These are phyloP conservation scores for Cryphonectria nitschkei DNA, from an alignment of 2,329 filamentous ascomycete genomes.

Conservation along the genomic window DNA sequence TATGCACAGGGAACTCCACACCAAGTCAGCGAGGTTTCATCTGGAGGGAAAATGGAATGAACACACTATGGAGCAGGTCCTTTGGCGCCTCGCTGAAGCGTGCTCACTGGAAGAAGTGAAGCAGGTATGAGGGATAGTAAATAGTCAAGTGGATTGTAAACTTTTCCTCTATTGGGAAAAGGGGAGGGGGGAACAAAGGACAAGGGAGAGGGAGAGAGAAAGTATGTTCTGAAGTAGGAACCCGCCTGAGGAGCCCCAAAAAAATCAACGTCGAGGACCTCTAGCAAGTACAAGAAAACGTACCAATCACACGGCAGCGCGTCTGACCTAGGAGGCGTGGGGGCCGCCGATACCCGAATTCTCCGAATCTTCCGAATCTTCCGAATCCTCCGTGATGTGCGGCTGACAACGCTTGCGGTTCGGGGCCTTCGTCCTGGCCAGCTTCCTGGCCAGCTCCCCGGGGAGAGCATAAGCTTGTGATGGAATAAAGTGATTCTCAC, in stretches of 20 bases:
- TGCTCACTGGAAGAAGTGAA: neutral
- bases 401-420: neutral
- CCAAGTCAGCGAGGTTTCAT: neutral
- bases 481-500: neutral
- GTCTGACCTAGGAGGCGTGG: neutral
- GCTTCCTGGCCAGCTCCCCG: too few relatives aligned
- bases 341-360: neutral
- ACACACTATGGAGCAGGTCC: neutral
- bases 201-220: neutral
- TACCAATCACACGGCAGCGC: neutral
- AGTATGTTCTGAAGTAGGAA: neutral
- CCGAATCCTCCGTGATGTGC: constrained; percentile 13
- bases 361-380: constrained; percentile 15
- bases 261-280: neutral
- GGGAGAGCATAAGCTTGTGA: neutral
- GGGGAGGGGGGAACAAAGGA: neutral
- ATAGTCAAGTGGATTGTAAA: neutral
- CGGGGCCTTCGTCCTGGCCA: neutral
- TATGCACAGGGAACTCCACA: neutral
- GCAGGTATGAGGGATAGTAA: neutral
- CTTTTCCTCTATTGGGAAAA: neutral
- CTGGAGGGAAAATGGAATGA: neutral
- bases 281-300: neutral
- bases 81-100: neutral
- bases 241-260: neutral